phyloP scores from a whole-genome alignment of 176 grass and related monocot species.

The Oryza nivara region DNA sequence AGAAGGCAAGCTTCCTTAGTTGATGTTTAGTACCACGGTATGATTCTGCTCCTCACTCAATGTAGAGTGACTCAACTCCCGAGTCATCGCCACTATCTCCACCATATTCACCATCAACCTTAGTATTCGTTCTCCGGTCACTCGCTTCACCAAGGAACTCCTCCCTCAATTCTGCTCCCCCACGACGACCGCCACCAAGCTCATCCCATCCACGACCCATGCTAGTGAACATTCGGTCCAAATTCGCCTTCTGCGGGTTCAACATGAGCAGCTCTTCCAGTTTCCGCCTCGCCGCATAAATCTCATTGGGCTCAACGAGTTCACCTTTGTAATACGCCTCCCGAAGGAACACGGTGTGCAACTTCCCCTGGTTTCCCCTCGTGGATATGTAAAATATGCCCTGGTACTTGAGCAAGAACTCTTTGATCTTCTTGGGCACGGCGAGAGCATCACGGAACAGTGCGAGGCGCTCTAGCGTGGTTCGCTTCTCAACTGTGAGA shows the following conservation, averaged over 20 bases:
- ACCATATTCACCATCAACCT: constrained; percentile 36
- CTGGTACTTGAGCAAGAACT: constrained; percentile 84
- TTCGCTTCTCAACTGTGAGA: constrained; percentile 71
- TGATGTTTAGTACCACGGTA: constrained; percentile 74
- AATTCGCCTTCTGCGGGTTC: constrained; percentile 70
- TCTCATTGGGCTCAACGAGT: constrained; percentile 61
- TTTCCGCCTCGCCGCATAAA: constrained; percentile 57
- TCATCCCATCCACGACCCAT: constrained; percentile 62
- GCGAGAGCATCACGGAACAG: constrained; percentile 71
- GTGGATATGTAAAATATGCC: constrained; percentile 95
- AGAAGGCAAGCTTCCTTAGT: constrained; percentile 6
- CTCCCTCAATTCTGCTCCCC: constrained; percentile 46
- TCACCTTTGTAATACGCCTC: constrained; percentile 83
- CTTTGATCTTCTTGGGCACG: constrained; percentile 89
- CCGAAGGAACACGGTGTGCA: constrained; percentile 84
- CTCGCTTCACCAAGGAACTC: constrained; percentile 44
- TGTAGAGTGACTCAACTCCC: constrained; percentile 82
- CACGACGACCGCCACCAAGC: constrained; percentile 26
- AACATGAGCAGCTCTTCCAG: constrained; percentile 73
- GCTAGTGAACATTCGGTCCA: constrained; percentile 90
- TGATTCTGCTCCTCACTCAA: constrained; percentile 57
- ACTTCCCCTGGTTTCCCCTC: constrained; percentile 77
- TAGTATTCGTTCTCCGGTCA: constrained; percentile 22
- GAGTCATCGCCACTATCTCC: constrained; percentile 76
- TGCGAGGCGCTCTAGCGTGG: constrained; percentile 78